These are phyloP conservation scores for Rhizophora mangle DNA, from an alignment of 345 rosid species.

Conservation along the genomic window DNA sequence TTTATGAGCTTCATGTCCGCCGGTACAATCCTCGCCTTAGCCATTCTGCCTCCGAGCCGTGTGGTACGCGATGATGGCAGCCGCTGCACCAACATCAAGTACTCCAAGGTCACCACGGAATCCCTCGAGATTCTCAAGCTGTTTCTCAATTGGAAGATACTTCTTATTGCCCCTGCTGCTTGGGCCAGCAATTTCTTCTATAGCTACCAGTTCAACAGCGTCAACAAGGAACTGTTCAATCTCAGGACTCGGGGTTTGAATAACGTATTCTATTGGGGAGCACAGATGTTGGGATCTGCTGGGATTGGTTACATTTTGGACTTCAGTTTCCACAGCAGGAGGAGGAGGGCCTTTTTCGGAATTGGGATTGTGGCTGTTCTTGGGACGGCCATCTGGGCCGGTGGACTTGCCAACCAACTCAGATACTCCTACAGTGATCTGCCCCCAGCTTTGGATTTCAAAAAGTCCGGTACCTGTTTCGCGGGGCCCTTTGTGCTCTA, in stretches of 20 bases:
- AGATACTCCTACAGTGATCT: constrained; percentile 33
- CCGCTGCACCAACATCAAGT: constrained; percentile 40
- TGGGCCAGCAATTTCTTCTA: constrained; percentile 95
- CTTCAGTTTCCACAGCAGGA: constrained; percentile 67
- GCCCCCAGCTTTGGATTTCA: constrained; percentile 60
- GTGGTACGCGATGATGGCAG: constrained; percentile 53
- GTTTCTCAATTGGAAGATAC: constrained; percentile 65
- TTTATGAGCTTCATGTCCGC: constrained; percentile 81
- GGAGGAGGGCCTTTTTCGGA: constrained; percentile 69
- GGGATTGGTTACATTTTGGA: constrained; percentile 73
- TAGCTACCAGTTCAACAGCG: constrained; percentile 77
- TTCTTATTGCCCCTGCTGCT: constrained; percentile 69
- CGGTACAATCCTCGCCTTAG: constrained; percentile 47
- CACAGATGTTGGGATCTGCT: constrained; percentile 76
- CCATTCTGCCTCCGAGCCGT: constrained; percentile 42
- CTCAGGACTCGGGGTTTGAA: constrained; percentile 81
- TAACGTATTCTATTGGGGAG: constrained; percentile 93
- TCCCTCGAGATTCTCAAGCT: constrained; percentile 44
- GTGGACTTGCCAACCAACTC: constrained; percentile 74
- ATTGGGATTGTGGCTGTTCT: constrained; percentile 52
- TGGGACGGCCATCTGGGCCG: constrained; percentile 76
- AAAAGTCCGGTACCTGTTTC: constrained; percentile 52
- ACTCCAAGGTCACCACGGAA: constrained; percentile 43
- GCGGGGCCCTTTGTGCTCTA: constrained; percentile 76
- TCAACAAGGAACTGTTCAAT: constrained; percentile 59